Percentiles rank a stretch among this genome's conserved stretches.
phyloP scores from a whole-genome alignment of 2,329 filamentous ascomycete species.

The Teratosphaeriaceae sp. region DNA sequence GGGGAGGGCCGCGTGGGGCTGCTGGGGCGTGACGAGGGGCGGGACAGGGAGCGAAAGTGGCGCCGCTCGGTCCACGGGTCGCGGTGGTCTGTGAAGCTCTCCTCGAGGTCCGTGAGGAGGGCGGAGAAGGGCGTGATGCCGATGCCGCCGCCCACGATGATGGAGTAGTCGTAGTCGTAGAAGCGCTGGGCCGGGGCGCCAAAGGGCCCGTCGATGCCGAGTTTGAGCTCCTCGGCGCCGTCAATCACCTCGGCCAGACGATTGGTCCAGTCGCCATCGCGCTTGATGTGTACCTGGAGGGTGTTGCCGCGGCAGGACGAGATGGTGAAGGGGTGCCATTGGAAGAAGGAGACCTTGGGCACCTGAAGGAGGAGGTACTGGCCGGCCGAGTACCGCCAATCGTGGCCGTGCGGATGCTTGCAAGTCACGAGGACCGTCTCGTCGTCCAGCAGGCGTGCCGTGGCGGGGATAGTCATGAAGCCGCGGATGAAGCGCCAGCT shows the following conservation, averaged over 20 bases:
- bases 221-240: slow-evolving; percentile 36
- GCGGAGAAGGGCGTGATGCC: slow-evolving; percentile 54
- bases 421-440: slow-evolving; percentile 48
- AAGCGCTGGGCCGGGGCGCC: slow-evolving; percentile 54
- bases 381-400: slow-evolving; percentile 51
- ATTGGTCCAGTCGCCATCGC: slow-evolving; percentile 51
- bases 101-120: slow-evolving; percentile 50
- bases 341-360: slow-evolving; percentile 46
- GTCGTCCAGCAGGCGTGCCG: slow-evolving; percentile 44
- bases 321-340: slow-evolving; percentile 56
- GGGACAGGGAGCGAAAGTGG: slow-evolving; percentile 4
- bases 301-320: slow-evolving; percentile 48
- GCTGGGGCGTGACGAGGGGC: not conserved
- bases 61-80: slow-evolving; percentile 17
- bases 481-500: slow-evolving; percentile 40
- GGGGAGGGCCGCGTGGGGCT: not conserved
- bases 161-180: slow-evolving; percentile 50
- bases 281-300: slow-evolving; percentile 53
- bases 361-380: slow-evolving; percentile 54
- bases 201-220: slow-evolving; percentile 52
- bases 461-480: slow-evolving; percentile 44
- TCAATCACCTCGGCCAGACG: slow-evolving; percentile 40
- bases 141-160: slow-evolving; percentile 52
- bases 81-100: slow-evolving; percentile 17
- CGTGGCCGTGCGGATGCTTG: slow-evolving; percentile 41